These are phyloP conservation scores for Solanum pinnatisectum DNA, from an alignment of 257 asterid species.

Conservation along the genomic window DNA sequence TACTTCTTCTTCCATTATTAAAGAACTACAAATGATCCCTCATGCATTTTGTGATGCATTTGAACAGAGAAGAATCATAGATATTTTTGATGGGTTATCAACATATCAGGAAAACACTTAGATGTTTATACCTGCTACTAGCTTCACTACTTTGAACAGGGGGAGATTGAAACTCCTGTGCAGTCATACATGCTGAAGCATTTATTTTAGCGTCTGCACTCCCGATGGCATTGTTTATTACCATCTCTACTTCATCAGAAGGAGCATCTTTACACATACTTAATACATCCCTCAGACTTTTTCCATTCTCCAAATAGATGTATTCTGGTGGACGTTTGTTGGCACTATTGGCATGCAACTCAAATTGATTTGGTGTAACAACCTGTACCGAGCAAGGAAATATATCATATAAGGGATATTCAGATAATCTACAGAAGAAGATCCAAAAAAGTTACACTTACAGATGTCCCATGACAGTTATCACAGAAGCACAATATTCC, in stretches of 20 bases:
- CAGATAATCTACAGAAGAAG: background rate
- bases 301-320: slow-evolving; percentile 70
- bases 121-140: slow-evolving; percentile 33
- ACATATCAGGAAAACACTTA: background rate
- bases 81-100: background rate
- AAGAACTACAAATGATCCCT: background rate
- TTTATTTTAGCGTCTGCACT: slow-evolving; percentile 16
- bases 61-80: background rate
- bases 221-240: slow-evolving; percentile 45
- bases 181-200: slow-evolving; percentile 35
- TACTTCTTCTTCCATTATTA: background rate
- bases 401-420: background rate
- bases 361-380: slow-evolving; percentile 73
- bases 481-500: slow-evolving; percentile 74
- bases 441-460: slow-evolving; percentile 14
- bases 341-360: slow-evolving; percentile 67
- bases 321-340: slow-evolving; percentile 78
- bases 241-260: slow-evolving; percentile 41
- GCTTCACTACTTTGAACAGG: slow-evolving; percentile 24
- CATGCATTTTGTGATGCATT: background rate
- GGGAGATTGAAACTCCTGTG: slow-evolving; percentile 27
- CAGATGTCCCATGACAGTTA: slow-evolving; percentile 55
- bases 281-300: slow-evolving; percentile 56
- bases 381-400: slow-evolving; percentile 35
- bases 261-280: slow-evolving; percentile 53